Conservation (phyloP, 2,329 filamentous ascomycete species). For the Fusarium liriodendri region DNA sequence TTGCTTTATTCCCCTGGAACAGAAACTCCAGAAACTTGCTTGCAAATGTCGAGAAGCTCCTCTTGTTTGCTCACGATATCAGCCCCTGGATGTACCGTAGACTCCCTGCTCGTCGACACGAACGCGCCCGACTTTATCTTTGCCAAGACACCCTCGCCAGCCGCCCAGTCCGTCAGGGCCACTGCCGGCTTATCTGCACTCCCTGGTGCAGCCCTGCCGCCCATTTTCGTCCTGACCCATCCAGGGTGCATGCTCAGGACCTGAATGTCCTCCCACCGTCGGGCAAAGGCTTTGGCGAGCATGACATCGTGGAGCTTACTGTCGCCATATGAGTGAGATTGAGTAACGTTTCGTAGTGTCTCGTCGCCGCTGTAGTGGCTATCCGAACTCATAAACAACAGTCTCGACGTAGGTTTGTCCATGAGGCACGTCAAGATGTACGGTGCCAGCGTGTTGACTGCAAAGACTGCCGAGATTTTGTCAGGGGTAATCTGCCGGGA, state of each 20-base stretch:
- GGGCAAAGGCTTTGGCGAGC: conserved; percentile 32
- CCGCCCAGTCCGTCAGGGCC: conserved; percentile 26
- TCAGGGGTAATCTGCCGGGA: conserved; percentile 15
- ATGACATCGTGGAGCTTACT: conserved; percentile 36
- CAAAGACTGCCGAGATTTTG: conserved; percentile 31
- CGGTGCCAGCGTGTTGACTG: conserved; percentile 33
- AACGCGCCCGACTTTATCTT: conserved; percentile 22
- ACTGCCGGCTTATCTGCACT: conserved; percentile 7
- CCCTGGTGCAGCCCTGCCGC: conserved; percentile 24
- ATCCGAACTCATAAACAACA: conserved; percentile 35
- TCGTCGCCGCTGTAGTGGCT: conserved; percentile 33
- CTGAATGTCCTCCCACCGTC: conserved; percentile 26
- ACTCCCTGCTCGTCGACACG: conserved; percentile 20
- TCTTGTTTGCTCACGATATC: conserved; percentile 27
- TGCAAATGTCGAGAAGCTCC: conserved; percentile 22
- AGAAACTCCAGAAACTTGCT: conserved; percentile 12
- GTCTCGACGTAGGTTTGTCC: conserved; percentile 16
- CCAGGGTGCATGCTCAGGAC: conserved; percentile 36
- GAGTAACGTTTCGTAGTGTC: conserved; percentile 18
- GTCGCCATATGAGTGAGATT: conserved; percentile 33
- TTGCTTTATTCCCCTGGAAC: neutral
- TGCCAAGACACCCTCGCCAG: conserved; percentile 19
- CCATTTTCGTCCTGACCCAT: conserved; percentile 39
- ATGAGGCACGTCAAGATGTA: conserved; percentile 33
- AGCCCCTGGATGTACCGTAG: conserved; percentile 21